A percentile compares a stretch with the other conserved stretches of the same genome.
Evolutionary conservation across 805 yeast species (phyloP).

Genomic region (Millerago galiae): DNA sequence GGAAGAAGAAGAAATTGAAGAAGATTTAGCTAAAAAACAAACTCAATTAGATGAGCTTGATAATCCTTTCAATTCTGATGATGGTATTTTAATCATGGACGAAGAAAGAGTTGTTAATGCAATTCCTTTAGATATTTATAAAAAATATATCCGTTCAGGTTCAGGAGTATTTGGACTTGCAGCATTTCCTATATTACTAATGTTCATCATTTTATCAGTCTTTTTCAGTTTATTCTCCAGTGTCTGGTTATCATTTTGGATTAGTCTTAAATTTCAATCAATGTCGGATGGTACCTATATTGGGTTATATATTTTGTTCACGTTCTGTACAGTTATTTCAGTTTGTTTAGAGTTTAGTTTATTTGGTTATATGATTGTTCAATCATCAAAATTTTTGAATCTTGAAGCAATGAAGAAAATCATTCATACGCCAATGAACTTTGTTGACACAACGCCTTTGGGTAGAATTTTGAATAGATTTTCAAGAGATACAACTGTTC

Average conservation of each 20-base stretch:
- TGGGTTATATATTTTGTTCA: constrained; percentile 54
- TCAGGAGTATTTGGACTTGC: constrained; percentile 33
- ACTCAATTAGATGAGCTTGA: constrained; percentile 1
- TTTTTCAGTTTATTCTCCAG: constrained; percentile 55
- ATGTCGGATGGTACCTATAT: constrained; percentile 49
- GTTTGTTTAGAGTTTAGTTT: constrained; percentile 32
- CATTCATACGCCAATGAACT: constrained; percentile 70
- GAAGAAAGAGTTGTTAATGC: constrained; percentile 35
- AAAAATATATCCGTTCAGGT: constrained; percentile 29
- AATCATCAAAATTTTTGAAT: constrained; percentile 23
- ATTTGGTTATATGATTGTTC: constrained; percentile 8
- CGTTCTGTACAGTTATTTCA: constrained; percentile 39
- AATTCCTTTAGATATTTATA: constrained; percentile 29
- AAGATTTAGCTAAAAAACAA: background rate
- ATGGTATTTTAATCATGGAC: constrained; percentile 13
- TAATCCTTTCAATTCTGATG: background rate
- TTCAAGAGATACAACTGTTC: constrained; percentile 73
- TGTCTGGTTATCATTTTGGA: constrained; percentile 78
- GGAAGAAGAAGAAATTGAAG: background rate
- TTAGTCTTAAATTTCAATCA: constrained; percentile 41
- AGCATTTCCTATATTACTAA: constrained; percentile 19
- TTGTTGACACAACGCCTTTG: constrained; percentile 75
- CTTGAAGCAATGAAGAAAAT: constrained; percentile 46
- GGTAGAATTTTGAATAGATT: constrained; percentile 78
- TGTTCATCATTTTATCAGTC: constrained; percentile 27